Conservation (phyloP, 768 basidiomycete species). For the Kwoniella newhampshirensis region DNA sequence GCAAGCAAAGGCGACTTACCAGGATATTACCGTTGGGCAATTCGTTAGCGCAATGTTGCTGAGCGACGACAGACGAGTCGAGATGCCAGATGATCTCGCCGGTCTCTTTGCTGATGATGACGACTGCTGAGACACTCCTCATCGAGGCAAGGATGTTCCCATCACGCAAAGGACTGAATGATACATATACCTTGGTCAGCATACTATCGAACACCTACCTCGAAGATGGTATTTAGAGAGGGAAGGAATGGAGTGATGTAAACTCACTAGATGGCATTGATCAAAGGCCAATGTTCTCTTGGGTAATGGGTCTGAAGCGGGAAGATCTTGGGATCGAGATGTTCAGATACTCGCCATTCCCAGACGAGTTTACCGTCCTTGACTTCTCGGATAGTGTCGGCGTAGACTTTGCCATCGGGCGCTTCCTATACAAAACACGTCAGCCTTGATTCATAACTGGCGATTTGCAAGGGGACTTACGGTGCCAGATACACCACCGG, state of each 20-base stretch:
- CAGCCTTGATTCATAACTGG: background rate
- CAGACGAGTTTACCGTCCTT: slow-evolving; percentile 24
- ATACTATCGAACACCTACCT: background rate
- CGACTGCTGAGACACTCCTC: slow-evolving; percentile 41
- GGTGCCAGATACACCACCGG: slow-evolving; percentile 24
- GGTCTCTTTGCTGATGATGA: slow-evolving; percentile 49
- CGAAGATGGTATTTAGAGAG: background rate
- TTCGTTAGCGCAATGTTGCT: slow-evolving; percentile 30
- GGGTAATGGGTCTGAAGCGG: slow-evolving; percentile 24
- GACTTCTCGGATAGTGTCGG: slow-evolving; percentile 26
- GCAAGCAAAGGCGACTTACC: background rate
- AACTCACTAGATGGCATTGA: slow-evolving; percentile 26
- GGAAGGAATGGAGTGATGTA: background rate
- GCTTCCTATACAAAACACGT: slow-evolving; percentile 18
- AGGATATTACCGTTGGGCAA: slow-evolving; percentile 15
- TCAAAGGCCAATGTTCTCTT: slow-evolving; percentile 26
- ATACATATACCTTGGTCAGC: background rate
- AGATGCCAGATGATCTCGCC: slow-evolving; percentile 52
- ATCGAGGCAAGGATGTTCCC: slow-evolving; percentile 53
- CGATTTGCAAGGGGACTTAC: slow-evolving; percentile 8
- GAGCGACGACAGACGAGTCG: slow-evolving; percentile 50
- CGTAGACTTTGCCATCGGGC: slow-evolving; percentile 24
- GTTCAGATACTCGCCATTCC: slow-evolving; percentile 27
- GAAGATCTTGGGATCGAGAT: slow-evolving; percentile 26
- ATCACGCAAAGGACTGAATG: slow-evolving; percentile 23